Evolutionary conservation across 164 flowering plant species (phyloP), one percentile per base, ranked within the genome.

Genomic region (Umbellularia californica): DNA sequence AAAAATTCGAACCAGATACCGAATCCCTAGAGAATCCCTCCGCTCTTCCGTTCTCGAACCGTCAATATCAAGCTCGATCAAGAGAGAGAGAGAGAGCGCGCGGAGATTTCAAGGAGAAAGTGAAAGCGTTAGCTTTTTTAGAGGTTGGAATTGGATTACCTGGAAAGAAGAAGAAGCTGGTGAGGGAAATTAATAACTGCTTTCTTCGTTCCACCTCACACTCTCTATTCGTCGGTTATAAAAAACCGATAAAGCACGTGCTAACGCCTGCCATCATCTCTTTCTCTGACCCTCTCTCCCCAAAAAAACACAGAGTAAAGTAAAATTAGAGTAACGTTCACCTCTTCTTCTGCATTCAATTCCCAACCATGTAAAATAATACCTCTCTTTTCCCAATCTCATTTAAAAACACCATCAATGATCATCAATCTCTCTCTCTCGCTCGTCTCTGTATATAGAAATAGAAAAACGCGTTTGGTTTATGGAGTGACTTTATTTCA

Each of bases 241-340:
- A 75, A 75, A 83, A 80, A n/a, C 66, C 58, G 81, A 76, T 73
- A 64, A 77, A 78, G 83, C 90, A 87, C 88, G 85, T 85, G 87
- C 62, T 27, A 2, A 64, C 72, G 23, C 28, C 41, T 19, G 33
- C 35, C 64, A 7, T 47, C n/a, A 47, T 62, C 75, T 33, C 55
- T 72, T 15, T 23, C 25, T 69, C 55, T 7, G 5, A 47, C 19
- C 9, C 27, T 14, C 27, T 14, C 41, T 28, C 1, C 25, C 28
- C 47, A 0, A 5, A 35, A 5, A 35, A 1, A 6, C 47, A 5
- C 47, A 35, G 1, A 35, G 10, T 35, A 35, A 35, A 33, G 6
- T 33, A 33, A 33, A 25, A 35, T 25, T 28, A 6, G 10, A 23
- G 27, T 5, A 28, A 15, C 15, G 35, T 66, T 30, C 19, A 17